A percentile compares a stretch with the other conserved stretches of the same genome.
phyloP scores from a whole-genome alignment of 306 rosid genomes.

The Morella rubra region DNA sequence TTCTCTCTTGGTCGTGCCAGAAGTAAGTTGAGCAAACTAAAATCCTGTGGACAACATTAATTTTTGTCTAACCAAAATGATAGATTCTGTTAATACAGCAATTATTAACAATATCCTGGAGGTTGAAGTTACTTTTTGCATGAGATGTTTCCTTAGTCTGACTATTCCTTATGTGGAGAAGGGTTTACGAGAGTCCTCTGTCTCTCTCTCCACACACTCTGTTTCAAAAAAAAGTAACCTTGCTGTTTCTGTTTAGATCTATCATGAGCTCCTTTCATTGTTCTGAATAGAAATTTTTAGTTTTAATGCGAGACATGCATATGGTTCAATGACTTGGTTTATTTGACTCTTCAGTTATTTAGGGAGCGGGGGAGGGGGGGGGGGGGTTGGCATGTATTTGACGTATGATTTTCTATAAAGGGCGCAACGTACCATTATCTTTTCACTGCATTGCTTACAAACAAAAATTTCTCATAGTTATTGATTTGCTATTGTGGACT shows the following conservation, averaged over 20 bases:
- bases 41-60: not conserved
- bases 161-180: not conserved
- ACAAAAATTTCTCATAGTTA: not conserved
- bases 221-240: not conserved
- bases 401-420: not conserved
- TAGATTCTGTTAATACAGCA: not conserved
- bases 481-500: not conserved
- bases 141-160: not conserved
- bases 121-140: not conserved
- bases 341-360: not conserved
- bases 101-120: not conserved
- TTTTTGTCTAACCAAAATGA: not conserved
- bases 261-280: not conserved
- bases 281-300: not conserved
- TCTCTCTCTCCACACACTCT: not conserved
- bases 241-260: not conserved
- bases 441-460: not conserved
- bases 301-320: not conserved
- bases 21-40: constrained; percentile 44
- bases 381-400: not conserved
- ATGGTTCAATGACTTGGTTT: not conserved
- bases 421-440: not conserved
- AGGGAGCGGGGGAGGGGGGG: too few relatives aligned
- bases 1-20: constrained; percentile 75
- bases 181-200: not conserved